Evolutionary conservation across 1,284 basidiomycete species (phyloP).

Genomic region (Ganoderma lucidum): DNA sequence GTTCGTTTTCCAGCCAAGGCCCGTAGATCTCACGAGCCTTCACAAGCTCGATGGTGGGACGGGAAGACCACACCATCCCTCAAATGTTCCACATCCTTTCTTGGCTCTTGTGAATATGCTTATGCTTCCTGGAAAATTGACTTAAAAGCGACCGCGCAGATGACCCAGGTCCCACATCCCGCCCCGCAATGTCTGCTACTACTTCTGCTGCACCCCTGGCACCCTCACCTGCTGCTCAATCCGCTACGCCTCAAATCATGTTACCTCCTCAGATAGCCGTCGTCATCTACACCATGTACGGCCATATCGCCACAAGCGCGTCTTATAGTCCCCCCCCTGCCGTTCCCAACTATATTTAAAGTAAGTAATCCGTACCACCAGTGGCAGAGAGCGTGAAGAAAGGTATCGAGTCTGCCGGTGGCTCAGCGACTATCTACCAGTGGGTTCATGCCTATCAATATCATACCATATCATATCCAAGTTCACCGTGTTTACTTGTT

Average conservation of each 20-base stretch:
- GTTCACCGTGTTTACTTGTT: conserved; percentile 7
- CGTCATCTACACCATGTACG: conserved; percentile 85
- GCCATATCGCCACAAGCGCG: conserved; percentile 78
- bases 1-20: no score
- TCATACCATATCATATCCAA: neutral
- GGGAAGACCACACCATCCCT: neutral
- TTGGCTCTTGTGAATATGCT: conserved; percentile 46
- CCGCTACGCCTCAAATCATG: conserved; percentile 35
- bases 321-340: conserved; percentile 24
- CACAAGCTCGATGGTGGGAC: no score
- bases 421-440: conserved; percentile 78
- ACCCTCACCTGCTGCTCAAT: conserved; percentile 26
- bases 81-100: conserved; percentile 3
- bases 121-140: conserved; percentile 53
- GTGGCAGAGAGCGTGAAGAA: conserved; percentile 84
- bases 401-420: conserved; percentile 79
- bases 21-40: no score
- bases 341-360: no score
- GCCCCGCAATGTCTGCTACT: conserved; percentile 23
- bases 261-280: conserved; percentile 73
- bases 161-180: conserved; percentile 30
- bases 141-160: conserved; percentile 46
- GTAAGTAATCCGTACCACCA: conserved; percentile 36
- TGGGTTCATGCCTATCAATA: conserved; percentile 44
- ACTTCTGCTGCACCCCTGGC: conserved; percentile 17